Evolutionary conservation across 768 basidiomycete species (phyloP), one percentile per base, ranked within the genome.

Genomic region (Collybia sp.): DNA sequence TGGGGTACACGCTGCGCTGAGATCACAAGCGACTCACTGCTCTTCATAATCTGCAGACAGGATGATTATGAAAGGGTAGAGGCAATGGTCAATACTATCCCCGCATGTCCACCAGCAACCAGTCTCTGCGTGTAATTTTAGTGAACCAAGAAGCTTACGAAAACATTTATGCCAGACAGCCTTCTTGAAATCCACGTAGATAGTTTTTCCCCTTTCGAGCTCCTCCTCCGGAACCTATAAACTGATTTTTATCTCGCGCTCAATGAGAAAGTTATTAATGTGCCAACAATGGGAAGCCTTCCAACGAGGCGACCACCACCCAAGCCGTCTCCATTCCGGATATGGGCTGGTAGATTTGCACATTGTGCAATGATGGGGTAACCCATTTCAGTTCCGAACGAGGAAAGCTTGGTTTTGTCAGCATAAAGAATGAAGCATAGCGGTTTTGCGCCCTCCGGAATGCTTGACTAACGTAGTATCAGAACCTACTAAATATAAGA

Each of bases 161-260:
- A 73, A 66, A 0, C 62, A 49, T n/a, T 58, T 37, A 44, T 76
- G 75, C 64, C 67, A 74, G 1, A 73, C 57, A 2, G 57, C 54
- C 1, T 40, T 50, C 25, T 74, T 73, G 44, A 64, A 60, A 6
- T 59, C 64, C 0, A 60, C 62, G 45, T 52, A 73, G 0, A 47
- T 51, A 2, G 51, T 49, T 45, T 68, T 70, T 0, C 57, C 57
- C 25, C 53, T 57, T 43, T 70, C 56, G 0, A 45, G 43, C 0
- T 51, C 35, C 40, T 64, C 57, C 15, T 68, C 63, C n/a, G 54
- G 43, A 18, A 65, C 49, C 63, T 69, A 18, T n/a, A 12, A 31
- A 30, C 32, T 19, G 16, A 15, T 16, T 20, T 19, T 17, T 43
- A 42, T 9, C 30, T 8, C 33, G 10, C 37, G 35, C 18, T 20